phyloP scores from a whole-genome alignment of 2,329 filamentous ascomycete species.

The Cladosporium cucumerinum region DNA sequence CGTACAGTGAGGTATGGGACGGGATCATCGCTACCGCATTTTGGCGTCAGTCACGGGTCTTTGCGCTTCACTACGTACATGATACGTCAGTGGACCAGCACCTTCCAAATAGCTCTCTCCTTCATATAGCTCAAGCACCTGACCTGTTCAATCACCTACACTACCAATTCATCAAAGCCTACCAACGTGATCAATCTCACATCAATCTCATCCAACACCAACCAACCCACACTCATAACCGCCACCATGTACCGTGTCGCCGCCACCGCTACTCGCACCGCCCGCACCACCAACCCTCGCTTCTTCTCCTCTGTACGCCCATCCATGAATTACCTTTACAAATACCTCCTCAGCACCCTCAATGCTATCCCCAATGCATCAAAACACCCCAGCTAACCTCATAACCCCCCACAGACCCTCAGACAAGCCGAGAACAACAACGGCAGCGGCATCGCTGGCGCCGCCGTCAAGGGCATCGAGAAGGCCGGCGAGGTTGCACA shows the following conservation, averaged over 20 bases:
- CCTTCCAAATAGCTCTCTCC: not conserved
- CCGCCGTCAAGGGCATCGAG: conserved; percentile 60
- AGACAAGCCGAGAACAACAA: conserved; percentile 54
- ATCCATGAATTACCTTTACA: conserved; percentile 38
- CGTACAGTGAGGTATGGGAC: not conserved
- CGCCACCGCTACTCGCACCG: conserved; percentile 38
- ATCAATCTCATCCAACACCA: not conserved
- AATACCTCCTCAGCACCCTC: conserved; percentile 28
- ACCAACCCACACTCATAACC: conserved; percentile 10
- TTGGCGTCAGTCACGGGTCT: not conserved
- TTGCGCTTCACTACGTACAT: not conserved
- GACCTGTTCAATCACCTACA: not conserved
- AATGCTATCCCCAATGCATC: not conserved
- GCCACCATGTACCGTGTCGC: conserved; percentile 47
- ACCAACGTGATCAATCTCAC: not conserved
- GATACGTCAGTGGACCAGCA: not conserved
- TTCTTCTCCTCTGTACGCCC: conserved; percentile 53
- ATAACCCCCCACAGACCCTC: conserved; percentile 38
- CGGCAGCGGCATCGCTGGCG: conserved; percentile 47
- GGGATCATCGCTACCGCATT: conserved; percentile 3
- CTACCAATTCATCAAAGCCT: not conserved
- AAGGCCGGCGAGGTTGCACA: conserved; percentile 56
- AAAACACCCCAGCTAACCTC: not conserved
- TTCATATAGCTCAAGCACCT: not conserved
- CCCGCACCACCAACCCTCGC: conserved; percentile 45